Conservation (phyloP, 371 early-diverging fungal genomes). For the Apophysomyces ossiformis region DNA sequence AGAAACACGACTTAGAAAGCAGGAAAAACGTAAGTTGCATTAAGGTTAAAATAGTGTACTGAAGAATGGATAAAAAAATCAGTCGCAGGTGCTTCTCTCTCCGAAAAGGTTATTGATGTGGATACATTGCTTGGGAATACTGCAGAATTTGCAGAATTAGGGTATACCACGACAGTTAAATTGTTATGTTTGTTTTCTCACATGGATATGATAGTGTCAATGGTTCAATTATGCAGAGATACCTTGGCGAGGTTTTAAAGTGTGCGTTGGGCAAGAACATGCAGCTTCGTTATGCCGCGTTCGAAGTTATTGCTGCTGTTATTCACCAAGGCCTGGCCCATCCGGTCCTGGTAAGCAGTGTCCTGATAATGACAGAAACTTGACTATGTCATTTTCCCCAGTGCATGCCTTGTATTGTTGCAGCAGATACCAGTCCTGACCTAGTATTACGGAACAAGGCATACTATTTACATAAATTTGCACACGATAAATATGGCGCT, state of each 20-base stretch:
- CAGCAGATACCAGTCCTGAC: conserved; percentile 79
- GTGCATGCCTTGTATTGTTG: conserved; percentile 86
- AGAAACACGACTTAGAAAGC: conserved; percentile 51
- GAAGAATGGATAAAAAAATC: neutral
- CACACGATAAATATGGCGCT: conserved; percentile 82
- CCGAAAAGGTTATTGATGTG: conserved; percentile 62
- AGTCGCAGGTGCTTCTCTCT: conserved; percentile 22
- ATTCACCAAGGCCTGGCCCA: conserved; percentile 88
- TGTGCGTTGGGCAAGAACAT: conserved; percentile 60
- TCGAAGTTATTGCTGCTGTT: conserved; percentile 78
- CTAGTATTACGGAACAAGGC: conserved; percentile 68
- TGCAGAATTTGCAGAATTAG: conserved; percentile 80
- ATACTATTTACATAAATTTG: conserved; percentile 69
- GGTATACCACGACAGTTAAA: conserved; percentile 23
- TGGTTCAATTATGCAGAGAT: conserved; percentile 85
- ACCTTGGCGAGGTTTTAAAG: conserved; percentile 71
- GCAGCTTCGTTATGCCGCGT: conserved; percentile 63
- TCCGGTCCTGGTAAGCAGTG: conserved; percentile 69
- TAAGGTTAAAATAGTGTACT: neutral
- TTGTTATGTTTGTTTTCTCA: neutral
- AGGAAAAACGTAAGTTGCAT: conserved; percentile 35
- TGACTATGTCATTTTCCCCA: conserved; percentile 9
- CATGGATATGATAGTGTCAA: conserved; percentile 57
- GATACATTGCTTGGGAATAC: conserved; percentile 79
- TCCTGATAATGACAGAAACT: neutral